These are phyloP conservation scores for Lactifluus volemus DNA, from an alignment of 768 basidiomycete genomes.

Conservation along the genomic window DNA sequence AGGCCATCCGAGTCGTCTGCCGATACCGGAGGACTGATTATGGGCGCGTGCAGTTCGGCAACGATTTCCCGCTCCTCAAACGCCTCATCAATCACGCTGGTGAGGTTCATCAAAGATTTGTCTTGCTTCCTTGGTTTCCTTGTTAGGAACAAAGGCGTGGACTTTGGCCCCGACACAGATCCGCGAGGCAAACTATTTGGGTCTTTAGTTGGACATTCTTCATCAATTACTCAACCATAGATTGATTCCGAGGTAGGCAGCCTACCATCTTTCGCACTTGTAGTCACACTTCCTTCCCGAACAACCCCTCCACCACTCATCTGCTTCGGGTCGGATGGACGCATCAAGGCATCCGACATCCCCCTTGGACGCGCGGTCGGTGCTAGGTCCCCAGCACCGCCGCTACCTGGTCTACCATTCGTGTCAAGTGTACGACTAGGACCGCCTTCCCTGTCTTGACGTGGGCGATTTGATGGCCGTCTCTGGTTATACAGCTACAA, in stretches of 20 bases:
- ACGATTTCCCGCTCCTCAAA: slow-evolving; percentile 9
- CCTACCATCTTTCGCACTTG: slow-evolving; percentile 19
- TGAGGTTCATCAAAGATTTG: neutral
- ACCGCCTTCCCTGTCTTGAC: slow-evolving; percentile 37
- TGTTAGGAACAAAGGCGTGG: neutral
- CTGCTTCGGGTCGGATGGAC: slow-evolving; percentile 14
- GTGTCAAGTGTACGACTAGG: slow-evolving; percentile 15
- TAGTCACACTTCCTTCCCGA: slow-evolving; percentile 14
- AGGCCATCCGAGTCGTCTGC: neutral
- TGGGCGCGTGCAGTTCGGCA: slow-evolving; percentile 10
- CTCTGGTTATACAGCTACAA: slow-evolving; percentile 71
- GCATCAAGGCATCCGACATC: slow-evolving; percentile 57
- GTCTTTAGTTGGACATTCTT: slow-evolving; percentile 10
- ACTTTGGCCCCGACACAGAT: slow-evolving; percentile 1
- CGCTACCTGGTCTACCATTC: slow-evolving; percentile 25
- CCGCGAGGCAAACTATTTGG: slow-evolving; percentile 1
- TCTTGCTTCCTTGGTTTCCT: slow-evolving; percentile 5
- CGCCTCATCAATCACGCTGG: slow-evolving; percentile 1
- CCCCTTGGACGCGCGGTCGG: slow-evolving; percentile 49
- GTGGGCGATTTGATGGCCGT: slow-evolving; percentile 49
- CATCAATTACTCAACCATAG: slow-evolving; percentile 17
- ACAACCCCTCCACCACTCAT: slow-evolving; percentile 6
- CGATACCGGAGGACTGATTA: neutral
- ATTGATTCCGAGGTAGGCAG: slow-evolving; percentile 16
- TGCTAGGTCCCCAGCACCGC: slow-evolving; percentile 32